Evolutionary conservation across 371 early-diverging fungal genomes (phyloP).

Genomic region (Mortierella sp.): DNA sequence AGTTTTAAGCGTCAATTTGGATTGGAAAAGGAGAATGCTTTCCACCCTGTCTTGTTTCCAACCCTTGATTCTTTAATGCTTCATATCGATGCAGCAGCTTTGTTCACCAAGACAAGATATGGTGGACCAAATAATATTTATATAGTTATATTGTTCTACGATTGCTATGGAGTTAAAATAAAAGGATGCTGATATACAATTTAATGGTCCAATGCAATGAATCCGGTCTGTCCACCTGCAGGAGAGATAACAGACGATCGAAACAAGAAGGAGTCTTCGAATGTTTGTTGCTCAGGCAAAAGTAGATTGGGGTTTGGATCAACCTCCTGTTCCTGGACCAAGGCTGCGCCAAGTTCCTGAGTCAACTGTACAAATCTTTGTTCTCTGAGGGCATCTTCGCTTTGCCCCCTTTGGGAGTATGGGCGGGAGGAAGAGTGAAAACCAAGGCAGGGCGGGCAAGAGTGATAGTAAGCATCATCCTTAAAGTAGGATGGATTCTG

Average conservation of each 20-base stretch:
- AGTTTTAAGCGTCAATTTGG: background rate
- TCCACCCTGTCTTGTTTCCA: constrained; percentile 3
- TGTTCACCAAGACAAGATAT: background rate
- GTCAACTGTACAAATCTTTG: constrained; percentile 25
- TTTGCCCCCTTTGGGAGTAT: background rate
- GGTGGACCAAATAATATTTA: background rate
- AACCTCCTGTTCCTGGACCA: constrained; percentile 16
- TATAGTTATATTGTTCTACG: background rate
- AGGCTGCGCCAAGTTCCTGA: constrained; percentile 18
- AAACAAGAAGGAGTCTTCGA: constrained; percentile 10
- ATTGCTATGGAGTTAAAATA: background rate
- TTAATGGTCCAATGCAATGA: constrained; percentile 3
- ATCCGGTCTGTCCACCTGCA: constrained; percentile 2
- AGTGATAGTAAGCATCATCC: constrained; percentile 14
- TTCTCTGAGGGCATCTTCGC: constrained; percentile 18
- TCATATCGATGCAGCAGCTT: background rate
- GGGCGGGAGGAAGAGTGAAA: constrained; percentile 17
- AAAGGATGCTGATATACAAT: background rate
- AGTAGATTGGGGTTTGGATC: background rate
- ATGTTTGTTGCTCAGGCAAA: constrained; percentile 7
- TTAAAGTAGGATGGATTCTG: constrained; percentile 3
- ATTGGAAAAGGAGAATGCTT: background rate
- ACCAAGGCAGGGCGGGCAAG: constrained; percentile 27
- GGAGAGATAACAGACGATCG: constrained; percentile 7
- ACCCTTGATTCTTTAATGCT: constrained; percentile 1